phyloP scores from a whole-genome alignment of 495 filamentous ascomycete species.

The Elasticomyces elasticus region DNA sequence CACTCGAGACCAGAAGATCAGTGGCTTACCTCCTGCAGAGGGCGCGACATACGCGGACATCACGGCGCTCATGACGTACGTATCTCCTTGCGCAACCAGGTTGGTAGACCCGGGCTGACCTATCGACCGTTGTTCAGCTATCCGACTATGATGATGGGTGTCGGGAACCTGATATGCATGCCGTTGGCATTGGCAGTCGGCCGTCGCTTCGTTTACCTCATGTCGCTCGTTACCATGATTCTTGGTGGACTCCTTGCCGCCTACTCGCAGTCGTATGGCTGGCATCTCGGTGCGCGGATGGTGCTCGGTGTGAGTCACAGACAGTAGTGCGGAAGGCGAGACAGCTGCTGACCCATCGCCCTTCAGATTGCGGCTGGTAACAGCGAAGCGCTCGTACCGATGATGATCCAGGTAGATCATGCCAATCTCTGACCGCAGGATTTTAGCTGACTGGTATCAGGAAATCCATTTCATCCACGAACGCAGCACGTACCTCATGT shows the following conservation, averaged over 20 bases:
- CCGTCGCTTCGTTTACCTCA: slow-evolving; percentile 32
- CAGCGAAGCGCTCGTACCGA: slow-evolving; percentile 31
- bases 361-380: slow-evolving; percentile 33
- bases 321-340: too few species aligned
- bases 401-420: slow-evolving; percentile 36
- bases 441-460: slow-evolving; percentile 3
- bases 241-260: slow-evolving; percentile 7
- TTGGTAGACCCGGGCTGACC: too few species aligned
- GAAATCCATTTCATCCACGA: slow-evolving; percentile 36
- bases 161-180: slow-evolving; percentile 37
- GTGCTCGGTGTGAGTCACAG: slow-evolving; percentile 27
- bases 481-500: slow-evolving; percentile 30
- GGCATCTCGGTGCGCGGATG: slow-evolving; percentile 27
- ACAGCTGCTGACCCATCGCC: too few species aligned
- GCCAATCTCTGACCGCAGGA: slow-evolving; percentile 10
- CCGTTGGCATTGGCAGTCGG: slow-evolving; percentile 36
- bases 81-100: too few species aligned
- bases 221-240: slow-evolving; percentile 26
- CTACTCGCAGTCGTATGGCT: slow-evolving; percentile 5
- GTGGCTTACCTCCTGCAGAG: neutral
- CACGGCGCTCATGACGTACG: slow-evolving; percentile 29
- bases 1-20: too few species aligned
- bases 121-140: too few species aligned
- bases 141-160: slow-evolving; percentile 30
- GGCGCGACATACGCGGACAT: slow-evolving; percentile 10